These are phyloP conservation scores for Pseudogymnoascus sp. DNA, from an alignment of 2,329 filamentous ascomycete genomes.

Conservation along the genomic window DNA sequence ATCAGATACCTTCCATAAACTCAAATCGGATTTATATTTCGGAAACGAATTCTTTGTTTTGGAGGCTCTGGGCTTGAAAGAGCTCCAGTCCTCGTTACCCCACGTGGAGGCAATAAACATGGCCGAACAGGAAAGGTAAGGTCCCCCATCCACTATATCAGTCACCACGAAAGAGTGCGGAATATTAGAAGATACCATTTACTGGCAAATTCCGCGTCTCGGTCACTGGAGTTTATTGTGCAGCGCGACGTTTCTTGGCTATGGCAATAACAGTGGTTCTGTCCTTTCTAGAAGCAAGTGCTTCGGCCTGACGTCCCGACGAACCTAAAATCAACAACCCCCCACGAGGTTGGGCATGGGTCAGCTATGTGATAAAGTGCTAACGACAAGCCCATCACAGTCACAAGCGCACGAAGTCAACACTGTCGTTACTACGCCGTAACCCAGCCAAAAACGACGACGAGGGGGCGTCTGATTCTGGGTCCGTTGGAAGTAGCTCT, in stretches of 20 bases:
- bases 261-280: not conserved
- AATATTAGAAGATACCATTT: not conserved
- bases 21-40: not conserved
- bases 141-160: not conserved
- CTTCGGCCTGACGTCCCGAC: not conserved
- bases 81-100: constrained; percentile 2
- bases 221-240: not conserved
- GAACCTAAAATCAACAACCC: constrained; percentile 2
- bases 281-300: constrained; percentile 4
- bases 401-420: constrained; percentile 44
- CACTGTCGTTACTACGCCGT: constrained; percentile 44
- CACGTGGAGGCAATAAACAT: constrained; percentile 6
- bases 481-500: constrained; percentile 20
- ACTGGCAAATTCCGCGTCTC: not conserved
- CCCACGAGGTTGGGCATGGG: not conserved
- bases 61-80: not conserved
- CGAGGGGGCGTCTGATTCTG: constrained; percentile 21
- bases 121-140: not conserved
- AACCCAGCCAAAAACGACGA: constrained; percentile 30
- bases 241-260: not conserved
- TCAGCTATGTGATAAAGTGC: not conserved
- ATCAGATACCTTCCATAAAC: not conserved
- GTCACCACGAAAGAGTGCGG: not conserved
- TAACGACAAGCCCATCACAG: constrained; percentile 15
- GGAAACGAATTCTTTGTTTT: not conserved